Percentiles rank a stretch among this genome's conserved stretches.
These are phyloP conservation scores for Aquilaria malaccensis DNA, from an alignment of 345 rosid species.

Conservation along the genomic window DNA sequence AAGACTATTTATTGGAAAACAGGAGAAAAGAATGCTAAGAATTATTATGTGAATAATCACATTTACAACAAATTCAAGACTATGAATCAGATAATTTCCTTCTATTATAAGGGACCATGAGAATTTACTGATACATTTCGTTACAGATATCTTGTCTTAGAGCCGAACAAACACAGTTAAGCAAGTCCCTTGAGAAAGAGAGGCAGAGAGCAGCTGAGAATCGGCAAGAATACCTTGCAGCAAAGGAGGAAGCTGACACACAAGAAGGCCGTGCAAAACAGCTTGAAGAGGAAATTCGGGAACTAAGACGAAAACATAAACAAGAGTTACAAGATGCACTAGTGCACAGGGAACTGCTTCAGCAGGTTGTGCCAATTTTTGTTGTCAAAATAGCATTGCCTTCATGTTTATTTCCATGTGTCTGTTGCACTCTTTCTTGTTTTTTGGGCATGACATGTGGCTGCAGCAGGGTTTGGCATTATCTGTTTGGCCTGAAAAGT, in stretches of 20 bases:
- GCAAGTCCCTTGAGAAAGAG: conserved; percentile 95
- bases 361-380: conserved; percentile 50
- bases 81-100: too few species aligned
- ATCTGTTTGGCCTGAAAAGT: too few species aligned
- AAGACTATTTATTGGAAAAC: too few species aligned
- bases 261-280: conserved; percentile 86
- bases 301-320: conserved; percentile 75
- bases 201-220: conserved; percentile 97
- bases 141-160: conserved; percentile 91
- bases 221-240: conserved; percentile 94
- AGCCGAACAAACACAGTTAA: conserved; percentile 90
- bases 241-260: conserved; percentile 97
- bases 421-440: background rate
- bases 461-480: too few species aligned
- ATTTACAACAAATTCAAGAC: too few species aligned
- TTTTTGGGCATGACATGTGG: background rate
- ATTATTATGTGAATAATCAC: too few species aligned
- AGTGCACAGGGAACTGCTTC: conserved; percentile 68
- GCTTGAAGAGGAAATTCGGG: conserved; percentile 78
- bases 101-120: background rate
- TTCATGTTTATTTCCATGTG: background rate
- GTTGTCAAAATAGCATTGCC: background rate
- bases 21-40: too few species aligned
- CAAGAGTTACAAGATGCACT: conserved; percentile 84
- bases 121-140: conserved; percentile 25